A percentile compares a stretch with the other conserved stretches of the same genome.
These are phyloP conservation scores for Raddia guianensis DNA, from an alignment of 176 grass and related monocot species.

Conservation along the genomic window DNA sequence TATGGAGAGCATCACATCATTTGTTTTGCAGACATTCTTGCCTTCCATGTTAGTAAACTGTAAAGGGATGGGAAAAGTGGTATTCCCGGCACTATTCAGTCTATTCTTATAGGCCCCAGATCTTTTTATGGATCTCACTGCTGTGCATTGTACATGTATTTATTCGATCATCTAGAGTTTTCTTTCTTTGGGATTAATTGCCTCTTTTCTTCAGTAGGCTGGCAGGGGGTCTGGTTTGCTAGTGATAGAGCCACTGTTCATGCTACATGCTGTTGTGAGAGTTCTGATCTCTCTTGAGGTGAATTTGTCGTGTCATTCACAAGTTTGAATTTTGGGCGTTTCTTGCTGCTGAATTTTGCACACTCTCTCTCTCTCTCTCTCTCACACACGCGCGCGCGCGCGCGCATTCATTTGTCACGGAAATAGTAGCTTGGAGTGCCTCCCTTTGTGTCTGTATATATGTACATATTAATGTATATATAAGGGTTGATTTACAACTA, in stretches of 20 bases:
- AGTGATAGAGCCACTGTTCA: background rate
- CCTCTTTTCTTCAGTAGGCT: conserved; percentile 28
- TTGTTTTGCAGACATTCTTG: conserved; percentile 56
- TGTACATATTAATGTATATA: background rate
- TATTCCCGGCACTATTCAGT: conserved; percentile 53
- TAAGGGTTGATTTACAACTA: background rate
- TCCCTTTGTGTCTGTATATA: background rate
- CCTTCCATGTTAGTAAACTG: conserved; percentile 65
- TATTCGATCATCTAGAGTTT: conserved; percentile 49
- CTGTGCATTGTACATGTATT: conserved; percentile 64
- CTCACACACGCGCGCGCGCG: too few relatives aligned
- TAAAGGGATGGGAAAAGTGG: conserved; percentile 55
- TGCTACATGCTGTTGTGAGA: background rate
- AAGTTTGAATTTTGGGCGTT: conserved; percentile 3
- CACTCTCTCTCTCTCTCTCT: background rate
- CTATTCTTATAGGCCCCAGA: conserved; percentile 56
- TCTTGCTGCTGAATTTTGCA: background rate
- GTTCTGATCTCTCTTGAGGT: background rate
- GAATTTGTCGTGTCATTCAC: background rate
- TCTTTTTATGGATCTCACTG: conserved; percentile 65
- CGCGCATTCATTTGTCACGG: background rate
- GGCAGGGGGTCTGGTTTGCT: conserved; percentile 7
- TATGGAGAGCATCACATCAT: conserved; percentile 55
- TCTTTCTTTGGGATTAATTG: conserved; percentile 32
- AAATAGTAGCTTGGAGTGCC: background rate